Evolutionary conservation across 2,329 filamentous ascomycete genomes (phyloP).

Genomic region (Fusarium sp.): DNA sequence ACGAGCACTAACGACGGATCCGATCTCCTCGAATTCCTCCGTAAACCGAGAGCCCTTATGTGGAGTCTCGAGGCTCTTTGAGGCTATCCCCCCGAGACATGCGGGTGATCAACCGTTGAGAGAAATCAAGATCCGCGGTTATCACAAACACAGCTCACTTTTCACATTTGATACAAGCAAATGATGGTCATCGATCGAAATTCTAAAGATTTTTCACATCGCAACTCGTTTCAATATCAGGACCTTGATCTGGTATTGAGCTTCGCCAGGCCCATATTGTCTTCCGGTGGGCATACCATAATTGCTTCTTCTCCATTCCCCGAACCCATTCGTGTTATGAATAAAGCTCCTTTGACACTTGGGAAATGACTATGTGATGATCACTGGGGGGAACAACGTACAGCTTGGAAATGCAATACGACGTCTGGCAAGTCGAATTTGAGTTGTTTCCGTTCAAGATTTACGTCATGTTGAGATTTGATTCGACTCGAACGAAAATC

Average conservation of each 20-base stretch:
- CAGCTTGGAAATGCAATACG: background rate
- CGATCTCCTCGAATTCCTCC: background rate
- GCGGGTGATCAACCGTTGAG: slow-evolving; percentile 24
- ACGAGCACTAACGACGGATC: background rate
- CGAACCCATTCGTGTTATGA: background rate
- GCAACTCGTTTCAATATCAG: background rate
- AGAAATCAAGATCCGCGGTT: slow-evolving; percentile 23
- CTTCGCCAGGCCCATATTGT: background rate
- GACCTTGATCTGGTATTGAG: background rate
- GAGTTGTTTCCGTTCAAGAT: too few species aligned
- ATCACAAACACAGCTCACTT: slow-evolving; percentile 33
- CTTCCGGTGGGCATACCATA: background rate
- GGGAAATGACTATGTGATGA: slow-evolving; percentile 11
- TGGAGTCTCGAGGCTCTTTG: slow-evolving; percentile 7
- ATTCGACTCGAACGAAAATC: too few species aligned
- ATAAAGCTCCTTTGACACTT: background rate
- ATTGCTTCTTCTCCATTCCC: background rate
- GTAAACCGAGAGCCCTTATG: slow-evolving; percentile 7
- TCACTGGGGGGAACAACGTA: background rate
- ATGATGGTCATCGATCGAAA: slow-evolving; percentile 5
- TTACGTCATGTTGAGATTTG: too few species aligned
- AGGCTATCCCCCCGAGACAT: slow-evolving; percentile 25
- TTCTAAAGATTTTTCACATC: background rate
- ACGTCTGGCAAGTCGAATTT: background rate
- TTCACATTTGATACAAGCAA: slow-evolving; percentile 13